Conservation (phyloP, 208 protist genomes). For the Wallacemonas sp. region DNA sequence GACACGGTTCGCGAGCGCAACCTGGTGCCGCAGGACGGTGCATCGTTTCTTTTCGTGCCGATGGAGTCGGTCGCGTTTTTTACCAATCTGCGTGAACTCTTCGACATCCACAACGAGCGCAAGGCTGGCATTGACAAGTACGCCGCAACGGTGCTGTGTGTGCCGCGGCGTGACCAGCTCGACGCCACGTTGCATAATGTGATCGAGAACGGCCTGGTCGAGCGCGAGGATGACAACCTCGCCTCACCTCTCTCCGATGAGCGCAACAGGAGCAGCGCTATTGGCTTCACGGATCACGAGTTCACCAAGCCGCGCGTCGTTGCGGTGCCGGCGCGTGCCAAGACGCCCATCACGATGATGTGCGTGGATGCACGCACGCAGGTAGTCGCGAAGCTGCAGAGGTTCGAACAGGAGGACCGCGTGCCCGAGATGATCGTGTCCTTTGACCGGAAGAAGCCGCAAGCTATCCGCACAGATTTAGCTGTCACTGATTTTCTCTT, state of each 20-base stretch:
- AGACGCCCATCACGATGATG: conserved; percentile 75
- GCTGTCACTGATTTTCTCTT: conserved; percentile 75
- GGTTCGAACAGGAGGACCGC: conserved; percentile 44
- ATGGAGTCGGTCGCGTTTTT: conserved; percentile 71
- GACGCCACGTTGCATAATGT: conserved; percentile 67
- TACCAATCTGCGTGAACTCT: conserved; percentile 58
- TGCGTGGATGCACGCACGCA: conserved; percentile 58
- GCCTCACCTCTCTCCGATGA: conserved; percentile 14
- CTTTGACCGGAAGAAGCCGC: conserved; percentile 45
- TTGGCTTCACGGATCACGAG: conserved; percentile 14
- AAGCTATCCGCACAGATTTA: conserved; percentile 77
- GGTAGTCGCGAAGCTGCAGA: conserved; percentile 69
- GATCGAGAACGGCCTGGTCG: conserved; percentile 36
- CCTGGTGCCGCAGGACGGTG: conserved; percentile 65
- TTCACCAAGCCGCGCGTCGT: conserved; percentile 32
- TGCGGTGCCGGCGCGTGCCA: conserved; percentile 29
- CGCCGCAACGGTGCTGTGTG: conserved; percentile 79
- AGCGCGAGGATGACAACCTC: conserved; percentile 25
- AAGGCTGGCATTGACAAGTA: conserved; percentile 68
- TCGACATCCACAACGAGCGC: conserved; percentile 63
- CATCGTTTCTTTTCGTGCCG: conserved; percentile 77
- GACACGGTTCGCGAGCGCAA: conserved; percentile 74
- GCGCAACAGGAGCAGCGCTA: background rate
- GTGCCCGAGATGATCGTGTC: conserved; percentile 43
- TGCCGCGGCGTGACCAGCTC: conserved; percentile 43